Base-by-base conservation (phyloP, 176 grass and related monocot genomes). In the Poa pratensis region DNA sequence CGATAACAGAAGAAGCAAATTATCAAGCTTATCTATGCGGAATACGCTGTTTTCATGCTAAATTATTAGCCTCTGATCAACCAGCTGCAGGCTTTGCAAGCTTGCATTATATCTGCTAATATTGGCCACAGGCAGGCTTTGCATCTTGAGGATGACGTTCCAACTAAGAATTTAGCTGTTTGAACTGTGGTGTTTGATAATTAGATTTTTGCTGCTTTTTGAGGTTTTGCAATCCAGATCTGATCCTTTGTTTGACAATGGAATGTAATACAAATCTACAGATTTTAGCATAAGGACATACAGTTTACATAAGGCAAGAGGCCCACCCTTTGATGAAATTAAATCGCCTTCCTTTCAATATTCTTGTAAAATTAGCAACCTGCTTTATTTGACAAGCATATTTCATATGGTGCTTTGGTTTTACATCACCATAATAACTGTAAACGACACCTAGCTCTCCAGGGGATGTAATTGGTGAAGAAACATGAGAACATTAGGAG, bases 361-460 rank as follows among this genome's bases (percentile, higher is more conserved):
- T 67, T 39, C 48, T 54, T 40, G 46, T 13, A 81, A 24, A 81
- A 69, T 81, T 35, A 81, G 32, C 22, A 5, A 54, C 65, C 46
- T 69, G 46, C 14, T 54, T 54, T 81, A 81, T 81, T 66, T 53
- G 63, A 53, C 34, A 66, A 81, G 46, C 63, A 81, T 69, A 69
- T n/a, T 34, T 81, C 24, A 53, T 81, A 23, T 54, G 79, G 46
- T 53, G 51, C 79, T 69, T 69, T 69, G 20, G 7, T 81, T 69
- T 20, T 67, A 39, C 46, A 81, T 68, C 30, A 30, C 30, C 30
- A 30, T 30, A 30, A 30, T 76, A 3, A 57, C 66, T 59, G 82
- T 20, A 49, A 81, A 87, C 4, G 32, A 3, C 62, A 69, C 50
- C 28, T 34, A 87, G 22, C 17, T 10, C 19, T 34, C n/a, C 10